Evolutionary conservation across 2,329 filamentous ascomycete genomes (phyloP).

Genomic region (Rutstroemia sp.): DNA sequence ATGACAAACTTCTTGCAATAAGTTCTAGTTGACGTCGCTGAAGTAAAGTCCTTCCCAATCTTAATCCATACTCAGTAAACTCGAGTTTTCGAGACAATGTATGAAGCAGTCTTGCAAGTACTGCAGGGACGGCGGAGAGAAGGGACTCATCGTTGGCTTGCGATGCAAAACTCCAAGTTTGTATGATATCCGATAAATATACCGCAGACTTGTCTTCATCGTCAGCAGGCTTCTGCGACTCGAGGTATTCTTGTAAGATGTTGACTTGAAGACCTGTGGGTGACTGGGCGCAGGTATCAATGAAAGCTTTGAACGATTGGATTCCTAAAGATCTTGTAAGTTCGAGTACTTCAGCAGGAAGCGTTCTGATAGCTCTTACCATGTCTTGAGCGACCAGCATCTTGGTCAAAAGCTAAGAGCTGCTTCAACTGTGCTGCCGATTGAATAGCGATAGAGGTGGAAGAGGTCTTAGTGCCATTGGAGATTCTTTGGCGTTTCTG

Average conservation of each 20-base stretch:
- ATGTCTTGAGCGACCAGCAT: constrained; percentile 58
- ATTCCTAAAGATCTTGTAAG: constrained; percentile 41
- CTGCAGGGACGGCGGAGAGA: constrained; percentile 71
- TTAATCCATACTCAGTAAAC: constrained; percentile 65
- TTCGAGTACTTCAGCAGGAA: neutral
- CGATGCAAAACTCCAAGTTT: constrained; percentile 79
- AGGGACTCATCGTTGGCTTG: constrained; percentile 74
- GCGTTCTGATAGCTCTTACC: constrained; percentile 34
- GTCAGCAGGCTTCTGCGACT: constrained; percentile 42
- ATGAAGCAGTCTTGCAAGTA: constrained; percentile 74
- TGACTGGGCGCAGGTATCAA: constrained; percentile 56
- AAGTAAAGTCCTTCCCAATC: constrained; percentile 74
- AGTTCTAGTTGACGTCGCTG: constrained; percentile 76
- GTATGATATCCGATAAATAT: constrained; percentile 72
- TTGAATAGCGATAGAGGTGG: constrained; percentile 45
- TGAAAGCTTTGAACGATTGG: constrained; percentile 61
- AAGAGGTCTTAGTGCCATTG: constrained; percentile 38
- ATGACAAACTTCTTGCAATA: constrained; percentile 68
- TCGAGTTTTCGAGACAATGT: constrained; percentile 68
- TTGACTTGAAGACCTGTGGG: constrained; percentile 40
- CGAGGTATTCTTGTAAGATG: constrained; percentile 65
- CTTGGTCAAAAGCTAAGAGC: constrained; percentile 64
- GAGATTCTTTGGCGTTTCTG: constrained; percentile 30
- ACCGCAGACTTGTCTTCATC: constrained; percentile 49
- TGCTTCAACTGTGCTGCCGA: constrained; percentile 60